phyloP scores from a whole-genome alignment of 192 early-diverging fungal species.

The Coemansia sp. region DNA sequence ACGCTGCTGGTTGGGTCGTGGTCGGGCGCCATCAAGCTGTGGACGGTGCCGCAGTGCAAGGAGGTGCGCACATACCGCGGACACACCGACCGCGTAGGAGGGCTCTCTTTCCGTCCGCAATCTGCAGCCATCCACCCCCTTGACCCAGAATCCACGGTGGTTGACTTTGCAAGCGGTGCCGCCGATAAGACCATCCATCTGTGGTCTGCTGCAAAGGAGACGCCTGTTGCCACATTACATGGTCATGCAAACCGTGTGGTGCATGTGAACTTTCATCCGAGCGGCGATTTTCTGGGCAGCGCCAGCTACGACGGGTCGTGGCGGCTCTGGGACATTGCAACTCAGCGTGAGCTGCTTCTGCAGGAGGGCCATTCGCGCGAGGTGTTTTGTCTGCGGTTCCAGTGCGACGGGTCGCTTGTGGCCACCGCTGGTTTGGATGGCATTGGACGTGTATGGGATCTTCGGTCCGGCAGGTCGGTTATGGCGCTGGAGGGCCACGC shows the following conservation, averaged over 20 bases:
- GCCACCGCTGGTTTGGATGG: slow-evolving; percentile 91
- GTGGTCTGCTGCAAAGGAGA: slow-evolving; percentile 81
- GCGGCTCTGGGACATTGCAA: slow-evolving; percentile 94
- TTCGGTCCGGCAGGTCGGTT: slow-evolving; percentile 86
- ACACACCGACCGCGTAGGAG: slow-evolving; percentile 86
- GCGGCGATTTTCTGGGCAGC: slow-evolving; percentile 77
- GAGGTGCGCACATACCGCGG: slow-evolving; percentile 64
- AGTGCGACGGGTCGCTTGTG: slow-evolving; percentile 85
- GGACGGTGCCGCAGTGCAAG: slow-evolving; percentile 78
- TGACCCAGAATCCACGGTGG: slow-evolving; percentile 38
- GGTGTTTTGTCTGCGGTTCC: slow-evolving; percentile 90
- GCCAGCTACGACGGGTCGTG: slow-evolving; percentile 79
- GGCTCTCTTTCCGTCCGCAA: slow-evolving; percentile 85
- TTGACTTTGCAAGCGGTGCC: slow-evolving; percentile 84
- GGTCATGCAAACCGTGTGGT: slow-evolving; percentile 85
- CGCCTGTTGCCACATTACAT: slow-evolving; percentile 72
- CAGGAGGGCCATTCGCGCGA: slow-evolving; percentile 96
- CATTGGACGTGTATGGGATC: slow-evolving; percentile 94
- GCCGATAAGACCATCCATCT: slow-evolving; percentile 75
- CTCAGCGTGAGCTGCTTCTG: slow-evolving; percentile 71
- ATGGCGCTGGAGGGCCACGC: slow-evolving; percentile 90
- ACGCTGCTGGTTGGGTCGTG: slow-evolving; percentile 80
- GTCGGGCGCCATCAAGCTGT: slow-evolving; percentile 83
- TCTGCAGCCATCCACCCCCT: slow-evolving; percentile 59
- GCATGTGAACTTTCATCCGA: slow-evolving; percentile 87